These are phyloP conservation scores for Echeveria elegans DNA, from an alignment of 164 flowering plant genomes.

Conservation along the genomic window DNA sequence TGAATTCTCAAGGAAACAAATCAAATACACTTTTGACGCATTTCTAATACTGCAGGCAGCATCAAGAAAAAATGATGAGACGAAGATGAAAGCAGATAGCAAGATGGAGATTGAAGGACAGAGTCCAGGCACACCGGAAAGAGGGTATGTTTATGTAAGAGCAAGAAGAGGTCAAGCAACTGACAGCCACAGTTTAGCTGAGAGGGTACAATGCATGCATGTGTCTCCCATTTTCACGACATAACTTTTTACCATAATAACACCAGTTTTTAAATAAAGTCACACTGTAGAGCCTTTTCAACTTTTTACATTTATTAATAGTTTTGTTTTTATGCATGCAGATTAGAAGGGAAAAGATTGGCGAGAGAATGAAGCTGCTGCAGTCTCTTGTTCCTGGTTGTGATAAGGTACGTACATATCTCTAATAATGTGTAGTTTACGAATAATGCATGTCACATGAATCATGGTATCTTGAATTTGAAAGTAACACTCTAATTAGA, in stretches of 20 bases:
- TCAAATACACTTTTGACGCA: background rate
- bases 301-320: background rate
- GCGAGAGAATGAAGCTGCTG: constrained; percentile 41
- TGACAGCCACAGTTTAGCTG: constrained; percentile 47
- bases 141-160: constrained; percentile 31
- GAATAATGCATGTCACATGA: too few relatives aligned
- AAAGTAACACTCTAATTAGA: too few relatives aligned
- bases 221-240: background rate
- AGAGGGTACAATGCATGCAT: constrained; percentile 22
- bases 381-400: constrained; percentile 48
- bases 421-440: too few relatives aligned
- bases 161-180: constrained; percentile 42
- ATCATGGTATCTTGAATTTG: too few relatives aligned
- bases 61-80: background rate
- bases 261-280: background rate
- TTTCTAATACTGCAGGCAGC: background rate
- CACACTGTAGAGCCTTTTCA: constrained; percentile 1
- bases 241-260: background rate
- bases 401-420: constrained; percentile 24
- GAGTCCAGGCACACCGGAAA: background rate
- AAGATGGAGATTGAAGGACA: background rate
- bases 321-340: constrained; percentile 8
- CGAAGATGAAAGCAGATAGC: background rate
- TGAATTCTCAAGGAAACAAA: too few relatives aligned
- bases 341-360: constrained; percentile 45